phyloP scores from a whole-genome alignment of 1,284 basidiomycete species.

The Ganoderma resinaceum region DNA sequence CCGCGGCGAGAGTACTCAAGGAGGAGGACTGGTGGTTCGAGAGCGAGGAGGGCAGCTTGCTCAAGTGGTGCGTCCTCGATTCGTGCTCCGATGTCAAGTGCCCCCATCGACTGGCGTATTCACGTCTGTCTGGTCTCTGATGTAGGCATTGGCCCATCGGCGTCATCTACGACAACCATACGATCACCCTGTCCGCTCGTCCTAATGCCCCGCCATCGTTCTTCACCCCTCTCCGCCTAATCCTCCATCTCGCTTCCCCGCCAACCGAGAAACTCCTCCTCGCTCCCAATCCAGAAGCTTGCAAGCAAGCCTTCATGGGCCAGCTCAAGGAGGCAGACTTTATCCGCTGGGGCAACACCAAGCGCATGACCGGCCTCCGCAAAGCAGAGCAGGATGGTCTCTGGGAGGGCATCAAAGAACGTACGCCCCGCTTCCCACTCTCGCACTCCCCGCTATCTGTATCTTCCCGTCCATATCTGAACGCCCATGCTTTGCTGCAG shows the following conservation, averaged over 20 bases:
- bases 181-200: constrained; percentile 64
- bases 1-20: constrained; percentile 71
- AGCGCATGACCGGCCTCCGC: constrained; percentile 87
- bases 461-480: not conserved
- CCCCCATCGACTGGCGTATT: no score
- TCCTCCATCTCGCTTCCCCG: constrained; percentile 86
- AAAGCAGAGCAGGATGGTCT: constrained; percentile 92
- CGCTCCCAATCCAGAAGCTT: constrained; percentile 79
- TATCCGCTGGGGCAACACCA: constrained; percentile 93
- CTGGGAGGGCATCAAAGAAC: constrained; percentile 93
- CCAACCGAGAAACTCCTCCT: constrained; percentile 87
- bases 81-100: constrained; percentile 35
- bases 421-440: constrained; percentile 53
- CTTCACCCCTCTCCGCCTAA: constrained; percentile 72
- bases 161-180: constrained; percentile 86
- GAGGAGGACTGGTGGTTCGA: constrained; percentile 97
- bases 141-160: constrained; percentile 96
- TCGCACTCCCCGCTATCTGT: not conserved
- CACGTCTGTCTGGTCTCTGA: not conserved
- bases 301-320: constrained; percentile 92
- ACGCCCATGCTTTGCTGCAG: constrained; percentile 46
- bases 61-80: constrained; percentile 75
- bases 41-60: constrained; percentile 71
- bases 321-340: constrained; percentile 96
- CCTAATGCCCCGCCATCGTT: constrained; percentile 51